Evolutionary conservation across 2,329 filamentous ascomycete species (phyloP).

Genomic region (Aspergillus melleus): DNA sequence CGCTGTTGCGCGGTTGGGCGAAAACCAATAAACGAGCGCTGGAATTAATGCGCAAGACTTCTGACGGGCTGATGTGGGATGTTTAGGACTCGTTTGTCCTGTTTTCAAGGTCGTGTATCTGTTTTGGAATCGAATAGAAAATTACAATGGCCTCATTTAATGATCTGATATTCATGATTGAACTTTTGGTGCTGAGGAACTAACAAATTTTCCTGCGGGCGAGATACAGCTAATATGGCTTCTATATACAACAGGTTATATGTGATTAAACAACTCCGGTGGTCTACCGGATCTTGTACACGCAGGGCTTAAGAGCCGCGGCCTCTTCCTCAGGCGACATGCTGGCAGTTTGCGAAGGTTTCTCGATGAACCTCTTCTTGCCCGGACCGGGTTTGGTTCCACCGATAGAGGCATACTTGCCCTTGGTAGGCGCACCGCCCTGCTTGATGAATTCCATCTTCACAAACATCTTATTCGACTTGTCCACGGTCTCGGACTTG

Average conservation of each 20-base stretch:
- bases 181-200: neutral
- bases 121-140: constrained; percentile 30
- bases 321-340: constrained; percentile 60
- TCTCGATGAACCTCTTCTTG: constrained; percentile 60
- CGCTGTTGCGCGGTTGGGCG: constrained; percentile 71
- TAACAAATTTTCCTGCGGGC: neutral
- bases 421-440: constrained; percentile 66
- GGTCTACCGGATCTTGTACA: constrained; percentile 81
- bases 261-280: neutral
- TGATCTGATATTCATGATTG: constrained; percentile 12
- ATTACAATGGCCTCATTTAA: constrained; percentile 26
- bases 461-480: constrained; percentile 97
- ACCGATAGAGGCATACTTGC: constrained; percentile 61
- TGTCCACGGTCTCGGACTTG: constrained; percentile 70
- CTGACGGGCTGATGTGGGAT: constrained; percentile 17
- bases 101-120: constrained; percentile 14
- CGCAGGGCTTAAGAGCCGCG: constrained; percentile 86
- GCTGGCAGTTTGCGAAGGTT: constrained; percentile 52
- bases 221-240: neutral
- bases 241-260: neutral
- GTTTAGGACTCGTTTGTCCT: constrained; percentile 14
- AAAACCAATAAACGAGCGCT: constrained; percentile 39
- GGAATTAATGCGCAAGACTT: constrained; percentile 12
- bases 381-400: constrained; percentile 32
- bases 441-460: constrained; percentile 92